Base-by-base conservation (phyloP, 2,329 filamentous ascomycete genomes). In the Sclerotinia subarctica region DNA sequence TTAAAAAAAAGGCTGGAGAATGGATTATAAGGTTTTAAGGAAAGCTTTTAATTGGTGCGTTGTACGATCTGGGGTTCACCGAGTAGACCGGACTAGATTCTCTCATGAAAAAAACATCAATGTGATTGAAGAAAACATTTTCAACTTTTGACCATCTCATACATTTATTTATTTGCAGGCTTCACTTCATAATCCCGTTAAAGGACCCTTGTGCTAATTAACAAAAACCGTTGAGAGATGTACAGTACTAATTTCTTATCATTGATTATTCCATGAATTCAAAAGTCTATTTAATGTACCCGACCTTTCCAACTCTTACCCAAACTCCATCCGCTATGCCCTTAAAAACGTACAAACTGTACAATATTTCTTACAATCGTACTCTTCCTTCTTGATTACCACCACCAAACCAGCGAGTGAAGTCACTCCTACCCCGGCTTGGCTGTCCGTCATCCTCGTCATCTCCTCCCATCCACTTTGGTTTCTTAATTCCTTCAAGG, bases 381-480 rank as follows among this genome's bases (percentile, higher is more conserved):
- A 78, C 73, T 44, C 75, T 73, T 24, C 76, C 76, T 46, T 77
- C 73, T 29, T 72, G 70, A 32, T 80, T 80, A 19, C 81, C 80
- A 35, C 83, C 84, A 19, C 82, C 84, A 76, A 89, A 88, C 85
- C 86, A 87, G 64, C 85, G 80, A 64, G 85, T 80, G 63, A 88
- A 81, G 71, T 85, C 82, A 8, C 79, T 80, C 3, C 70, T 72
- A 70, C 73, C 69, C 19, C 72, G 78, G 35, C 76, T 74, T 6
- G 76, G 75, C 3, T 75, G 75, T 21, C 73, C 78, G 44, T 64
- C 52, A 24, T 21, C 80, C 10, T 62, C 81, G 15, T 83, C 84
- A 64, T 86, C 83, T 32, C 85, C 86, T 24, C 87, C 86, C 87
- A 95, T 91, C 93, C 93, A 96, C 74, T 88, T 90, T 6, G 92